Evolutionary conservation across 2,329 filamentous ascomycete species (phyloP).

Genomic region (Aurifilum marmelostoma): DNA sequence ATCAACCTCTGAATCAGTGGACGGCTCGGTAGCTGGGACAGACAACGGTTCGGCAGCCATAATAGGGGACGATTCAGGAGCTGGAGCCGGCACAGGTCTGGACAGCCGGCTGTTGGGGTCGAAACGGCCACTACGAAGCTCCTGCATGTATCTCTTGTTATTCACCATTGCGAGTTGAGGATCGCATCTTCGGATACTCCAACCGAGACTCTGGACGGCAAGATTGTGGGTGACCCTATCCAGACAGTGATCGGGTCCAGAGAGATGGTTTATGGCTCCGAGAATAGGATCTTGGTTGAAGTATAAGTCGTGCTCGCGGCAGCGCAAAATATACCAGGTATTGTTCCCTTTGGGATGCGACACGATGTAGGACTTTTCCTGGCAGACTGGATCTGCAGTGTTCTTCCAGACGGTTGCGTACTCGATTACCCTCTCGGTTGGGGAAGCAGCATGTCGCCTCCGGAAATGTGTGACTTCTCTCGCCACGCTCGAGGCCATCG

Average conservation of each 20-base stretch:
- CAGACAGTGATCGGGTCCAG: no score
- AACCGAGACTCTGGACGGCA: background rate
- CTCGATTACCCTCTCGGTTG: background rate
- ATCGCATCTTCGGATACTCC: background rate
- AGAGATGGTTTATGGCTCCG: background rate
- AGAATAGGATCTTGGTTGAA: background rate
- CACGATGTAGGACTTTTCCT: conserved; percentile 11
- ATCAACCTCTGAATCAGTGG: no score
- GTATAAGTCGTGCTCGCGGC: conserved; percentile 3
- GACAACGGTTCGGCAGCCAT: no score
- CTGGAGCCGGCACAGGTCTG: no score
- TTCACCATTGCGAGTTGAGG: background rate
- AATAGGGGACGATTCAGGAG: no score
- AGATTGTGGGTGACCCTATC: no score
- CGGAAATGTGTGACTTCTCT: background rate
- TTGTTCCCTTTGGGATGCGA: background rate
- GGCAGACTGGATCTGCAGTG: background rate
- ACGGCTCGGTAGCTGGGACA: no score
- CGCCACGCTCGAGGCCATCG: background rate
- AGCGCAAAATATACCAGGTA: conserved; percentile 11
- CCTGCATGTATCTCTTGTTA: background rate
- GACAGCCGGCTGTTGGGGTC: background rate
- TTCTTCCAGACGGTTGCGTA: background rate
- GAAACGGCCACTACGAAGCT: background rate
- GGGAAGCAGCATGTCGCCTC: background rate